Evolutionary conservation across 179 eudicot genomes (phyloP), one percentile per base, ranked within the genome.

Genomic region (Beta corolliflora): DNA sequence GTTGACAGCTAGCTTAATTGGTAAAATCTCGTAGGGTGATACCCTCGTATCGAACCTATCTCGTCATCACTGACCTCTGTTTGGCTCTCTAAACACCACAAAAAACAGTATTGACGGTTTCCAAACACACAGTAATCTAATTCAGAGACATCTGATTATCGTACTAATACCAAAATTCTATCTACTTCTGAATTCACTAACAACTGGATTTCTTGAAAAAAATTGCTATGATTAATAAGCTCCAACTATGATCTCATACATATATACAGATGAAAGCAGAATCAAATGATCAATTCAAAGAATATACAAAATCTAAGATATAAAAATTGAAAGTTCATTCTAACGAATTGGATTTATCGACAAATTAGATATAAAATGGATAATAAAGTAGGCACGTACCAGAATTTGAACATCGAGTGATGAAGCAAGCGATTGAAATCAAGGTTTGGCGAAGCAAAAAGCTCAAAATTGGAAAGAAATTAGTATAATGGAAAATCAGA

Each of bases 321-420:
- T 36, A 36, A 36, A 36, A 36, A 65, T 19, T 9, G 10, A 61
- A 29, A 25, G 21, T 65, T 29, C 6, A 65, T 23, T 15, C 16
- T 12, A 65, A 25, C 1, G 12, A 23, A 65, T 31, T 65, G 69
- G 29, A 65, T 66, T 29, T 1, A 14, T 58, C 21, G n/a, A 16
- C 41, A 48, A 9, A 66, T 6, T 66, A 13, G 46, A 10, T 25
- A 3, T 15, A 5, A 31, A 14, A 1, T 31, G 7, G 18, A 36
- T 41, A 31, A 41, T 25, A 29, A 10, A 31, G 31, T 31, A 66
- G 12, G 46, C 2, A 70, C 18, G 11, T 83, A 83, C 86, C 86
- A 83, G 83, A 83, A 83, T 72, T 56, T 80, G 46, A 83, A 80
- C 86, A 80, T 83, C 77, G 83, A 71, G 81, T 3, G 56, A 5